Base-by-base conservation (phyloP, 768 basidiomycete genomes). In the Fomitopsis serialis region DNA sequence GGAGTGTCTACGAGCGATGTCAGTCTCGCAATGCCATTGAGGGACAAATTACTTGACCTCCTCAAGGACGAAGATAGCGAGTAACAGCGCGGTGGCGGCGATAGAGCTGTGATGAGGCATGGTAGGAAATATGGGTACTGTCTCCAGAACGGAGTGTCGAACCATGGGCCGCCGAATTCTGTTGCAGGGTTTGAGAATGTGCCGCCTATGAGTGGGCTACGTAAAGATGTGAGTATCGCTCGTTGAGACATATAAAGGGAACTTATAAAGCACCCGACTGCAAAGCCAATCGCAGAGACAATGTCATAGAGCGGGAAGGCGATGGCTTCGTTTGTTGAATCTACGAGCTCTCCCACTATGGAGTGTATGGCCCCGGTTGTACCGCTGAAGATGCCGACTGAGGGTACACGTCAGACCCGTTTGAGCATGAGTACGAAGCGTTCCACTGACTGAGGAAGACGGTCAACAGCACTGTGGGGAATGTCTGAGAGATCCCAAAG, bases 161-260 rank as follows among this genome's bases (percentile, higher is more conserved):
- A 79, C 29, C 29, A 32, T 11, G 75, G 53, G 1, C 57, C 50
- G 1, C 80, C 76, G 58, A 74, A 79, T 56, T 74, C 72, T 21
- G 69, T 66, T 15, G 61, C 77, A 0, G 83, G 82, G 56, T 79
- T 74, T 3, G 80, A 76, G 50, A 86, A 74, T 0, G 73, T 71
- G 1, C 84, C 86, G 36, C 85, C 86, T 29, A 87, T 74, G 4
- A 86, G 61, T 2, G 84, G 82, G 1, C 84, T 83, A 60, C 10
- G 19, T 6, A 24, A 47, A 21, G 13, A 45, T 45, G 22, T 45
- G 29, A 6, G 11, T 32, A 32, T 32, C 29, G 11, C 6, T 42
- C 6, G 4, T 23, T 21, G 17, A 45, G 6, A 11, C 24, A 5
- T 22, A 21, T 32, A 13, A 46, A 46, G 17, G n/a, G 17, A 55